phyloP scores from a whole-genome alignment of 2,329 filamentous ascomycete species.

The Aspergillus piperis region DNA sequence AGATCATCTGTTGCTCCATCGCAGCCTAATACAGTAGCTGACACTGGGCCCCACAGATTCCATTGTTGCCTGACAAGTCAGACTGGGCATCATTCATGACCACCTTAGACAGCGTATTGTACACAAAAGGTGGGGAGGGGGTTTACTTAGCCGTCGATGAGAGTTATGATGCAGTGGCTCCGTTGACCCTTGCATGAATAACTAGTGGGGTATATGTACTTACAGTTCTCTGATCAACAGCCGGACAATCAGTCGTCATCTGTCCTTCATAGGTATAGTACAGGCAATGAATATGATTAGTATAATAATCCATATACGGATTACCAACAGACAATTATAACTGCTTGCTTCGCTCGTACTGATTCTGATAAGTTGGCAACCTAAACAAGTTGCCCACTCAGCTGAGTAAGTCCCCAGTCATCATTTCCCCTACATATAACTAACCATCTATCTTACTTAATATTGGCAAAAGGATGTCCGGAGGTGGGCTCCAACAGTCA shows the following conservation, averaged over 20 bases:
- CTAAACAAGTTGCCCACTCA: too few relatives aligned
- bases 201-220: background rate
- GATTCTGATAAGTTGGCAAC: too few relatives aligned
- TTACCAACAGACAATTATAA: background rate
- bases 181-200: background rate
- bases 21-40: constrained; percentile 4
- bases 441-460: too few relatives aligned
- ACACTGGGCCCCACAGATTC: constrained; percentile 6
- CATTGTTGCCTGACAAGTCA: constrained; percentile 11
- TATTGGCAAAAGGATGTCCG: too few relatives aligned
- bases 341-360: background rate
- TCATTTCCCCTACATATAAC: too few relatives aligned
- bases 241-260: background rate
- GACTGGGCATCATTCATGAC: background rate
- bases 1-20: constrained; percentile 8
- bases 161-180: background rate
- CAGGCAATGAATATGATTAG: background rate
- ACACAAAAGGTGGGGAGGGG: background rate
- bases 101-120: constrained; percentile 1
- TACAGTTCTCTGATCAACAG: background rate
- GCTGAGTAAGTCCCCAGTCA: too few relatives aligned
- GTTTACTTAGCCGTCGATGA: background rate
- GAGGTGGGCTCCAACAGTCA: too few relatives aligned
- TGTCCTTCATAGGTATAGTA: background rate
- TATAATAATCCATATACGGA: background rate